Percentiles rank a stretch among this genome's conserved stretches.
These are phyloP conservation scores for Thelonectria discophora DNA, from an alignment of 2,329 filamentous ascomycete species.

Conservation along the genomic window DNA sequence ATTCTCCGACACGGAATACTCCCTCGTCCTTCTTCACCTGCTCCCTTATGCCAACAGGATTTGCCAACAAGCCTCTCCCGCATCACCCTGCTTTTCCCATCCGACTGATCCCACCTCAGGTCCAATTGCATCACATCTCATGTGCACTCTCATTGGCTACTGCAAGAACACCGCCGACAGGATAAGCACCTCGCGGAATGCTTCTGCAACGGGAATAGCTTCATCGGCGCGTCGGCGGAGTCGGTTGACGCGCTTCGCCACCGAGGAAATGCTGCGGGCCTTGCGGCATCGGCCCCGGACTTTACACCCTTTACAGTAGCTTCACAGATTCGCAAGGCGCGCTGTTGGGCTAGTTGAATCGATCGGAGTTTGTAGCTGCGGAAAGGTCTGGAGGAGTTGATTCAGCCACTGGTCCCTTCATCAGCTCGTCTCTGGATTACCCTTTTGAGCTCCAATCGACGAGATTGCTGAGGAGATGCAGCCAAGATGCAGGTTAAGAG, in stretches of 20 bases:
- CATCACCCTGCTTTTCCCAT: too few species aligned
- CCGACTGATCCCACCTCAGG: too few species aligned
- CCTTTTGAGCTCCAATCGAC: slow-evolving; percentile 7
- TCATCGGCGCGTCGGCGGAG: background rate
- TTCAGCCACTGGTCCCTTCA: too few species aligned
- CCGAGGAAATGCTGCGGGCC: background rate
- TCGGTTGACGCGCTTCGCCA: background rate
- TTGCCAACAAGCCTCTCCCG: too few species aligned
- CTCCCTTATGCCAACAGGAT: too few species aligned
- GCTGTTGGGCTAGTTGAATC: background rate
- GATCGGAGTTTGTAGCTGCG: background rate
- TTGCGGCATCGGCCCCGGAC: background rate
- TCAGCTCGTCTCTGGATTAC: background rate
- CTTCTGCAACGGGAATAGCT: slow-evolving; percentile 13
- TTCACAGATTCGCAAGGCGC: background rate
- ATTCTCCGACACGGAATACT: background rate
- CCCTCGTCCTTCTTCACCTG: too few species aligned
- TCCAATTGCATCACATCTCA: too few species aligned
- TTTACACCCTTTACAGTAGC: background rate
- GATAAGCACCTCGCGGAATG: slow-evolving; percentile 15
- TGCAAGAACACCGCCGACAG: background rate
- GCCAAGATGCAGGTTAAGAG: background rate
- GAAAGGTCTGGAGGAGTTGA: background rate
- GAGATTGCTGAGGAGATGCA: slow-evolving; percentile 1
- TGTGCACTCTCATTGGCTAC: background rate